Evolutionary conservation across 176 grass and related monocot species (phyloP).

Genomic region (Aegilops sharonensis): DNA sequence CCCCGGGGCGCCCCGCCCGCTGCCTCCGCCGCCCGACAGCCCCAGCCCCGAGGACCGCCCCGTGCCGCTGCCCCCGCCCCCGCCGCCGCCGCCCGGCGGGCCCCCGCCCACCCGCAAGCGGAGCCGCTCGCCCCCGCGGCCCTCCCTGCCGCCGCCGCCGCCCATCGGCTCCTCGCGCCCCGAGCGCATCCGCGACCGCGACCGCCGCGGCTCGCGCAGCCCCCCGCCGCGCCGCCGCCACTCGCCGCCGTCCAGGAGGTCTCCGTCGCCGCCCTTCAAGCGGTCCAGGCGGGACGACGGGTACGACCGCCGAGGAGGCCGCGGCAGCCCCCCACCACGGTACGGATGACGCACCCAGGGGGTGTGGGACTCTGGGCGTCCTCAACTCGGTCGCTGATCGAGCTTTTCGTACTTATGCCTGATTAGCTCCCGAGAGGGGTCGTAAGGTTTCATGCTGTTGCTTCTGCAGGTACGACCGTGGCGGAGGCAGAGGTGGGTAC

Average conservation of each 20-base stretch:
- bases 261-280: constrained; percentile 74
- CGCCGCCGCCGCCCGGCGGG: constrained; percentile 35
- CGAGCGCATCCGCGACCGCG: constrained; percentile 62
- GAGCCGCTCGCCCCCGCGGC: constrained; percentile 54
- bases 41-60: constrained; percentile 58
- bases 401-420: background rate
- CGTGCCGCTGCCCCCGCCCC: constrained; percentile 37
- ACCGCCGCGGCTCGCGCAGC: constrained; percentile 42
- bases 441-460: background rate
- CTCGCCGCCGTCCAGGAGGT: constrained; percentile 65
- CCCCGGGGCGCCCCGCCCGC: constrained; percentile 46
- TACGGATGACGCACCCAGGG: constrained; percentile 45
- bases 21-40: constrained; percentile 45
- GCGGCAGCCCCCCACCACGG: constrained; percentile 67
- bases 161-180: constrained; percentile 47
- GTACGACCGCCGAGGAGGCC: constrained; percentile 78
- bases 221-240: constrained; percentile 75
- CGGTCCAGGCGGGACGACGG: constrained; percentile 77
- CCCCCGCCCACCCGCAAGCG: constrained; percentile 57
- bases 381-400: background rate
- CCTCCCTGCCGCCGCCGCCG: constrained; percentile 49
- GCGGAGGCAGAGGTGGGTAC: constrained; percentile 71
- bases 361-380: background rate
- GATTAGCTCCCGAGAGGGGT: background rate
- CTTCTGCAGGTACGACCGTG: constrained; percentile 55